Evolutionary conservation across 495 filamentous ascomycete species (phyloP), one percentile per base, ranked within the genome.

Genomic region (Cudoniella acicularis): DNA sequence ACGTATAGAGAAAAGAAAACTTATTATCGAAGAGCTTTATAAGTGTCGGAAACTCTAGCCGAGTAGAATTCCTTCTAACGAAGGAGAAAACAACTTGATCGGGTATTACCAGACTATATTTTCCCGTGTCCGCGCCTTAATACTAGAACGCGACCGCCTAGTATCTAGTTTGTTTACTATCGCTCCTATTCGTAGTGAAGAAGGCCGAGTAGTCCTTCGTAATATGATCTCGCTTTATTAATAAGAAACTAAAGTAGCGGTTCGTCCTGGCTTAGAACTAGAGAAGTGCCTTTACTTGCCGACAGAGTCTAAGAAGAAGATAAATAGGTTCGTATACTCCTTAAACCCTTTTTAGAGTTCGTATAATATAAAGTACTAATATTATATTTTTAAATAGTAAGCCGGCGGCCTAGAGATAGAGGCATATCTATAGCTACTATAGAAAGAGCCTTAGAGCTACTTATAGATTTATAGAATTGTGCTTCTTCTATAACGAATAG

Each of bases 131-230:
- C 47, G 47, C 25, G 49, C 47, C 41, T 42, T 70, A 4, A 66
- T 62, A 21, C 65, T 54, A 27, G 54, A 54, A 48, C 52, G 64
- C 21, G 48, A 67, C 49, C 54, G 61, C 10, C 53, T 70, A 42
- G 61, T 56, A 53, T 63, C 54, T 48, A 60, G 27, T 40, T 59
- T 70, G 18, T 70, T 70, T 49, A 30, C 53, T 9, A 43, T 47
- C 49, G 59, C 43, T 62, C 20, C 50, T 1, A 41, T 67, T 49
- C 40, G 62, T 2, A 64, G 56, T 49, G 40, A 51, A 2, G 26
- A 52, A 59, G 62, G 62, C 27, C 59, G 43, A 21, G 23, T 46
- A 40, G 50, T 53, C 50, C 50, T 53, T 20, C 22, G 22, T 46
- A 18, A 55, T 55, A 43, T 55, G 22, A 55, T 55, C 21, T 4